Conservation (phyloP, 139 green algal genomes). For the Closterium sp. region DNA sequence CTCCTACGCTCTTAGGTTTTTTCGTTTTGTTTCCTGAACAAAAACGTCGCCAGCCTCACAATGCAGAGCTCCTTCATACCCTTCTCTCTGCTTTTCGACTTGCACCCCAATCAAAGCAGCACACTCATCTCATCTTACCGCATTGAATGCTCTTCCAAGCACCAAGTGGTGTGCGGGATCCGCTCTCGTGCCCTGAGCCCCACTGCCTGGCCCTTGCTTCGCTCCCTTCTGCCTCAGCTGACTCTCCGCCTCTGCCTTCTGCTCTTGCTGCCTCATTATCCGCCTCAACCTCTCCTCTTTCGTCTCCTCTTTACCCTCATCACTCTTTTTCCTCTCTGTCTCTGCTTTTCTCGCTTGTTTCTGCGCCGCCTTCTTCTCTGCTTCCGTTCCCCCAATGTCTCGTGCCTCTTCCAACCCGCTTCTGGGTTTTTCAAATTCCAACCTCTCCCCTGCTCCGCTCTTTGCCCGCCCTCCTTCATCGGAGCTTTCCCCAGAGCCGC, state of each 20-base stretch:
- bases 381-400: too few relatives aligned
- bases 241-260: neutral
- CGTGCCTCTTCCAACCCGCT: neutral
- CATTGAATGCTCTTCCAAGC: neutral
- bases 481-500: neutral
- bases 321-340: neutral
- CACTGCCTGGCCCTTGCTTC: neutral
- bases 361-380: neutral
- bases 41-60: neutral
- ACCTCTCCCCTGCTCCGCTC: neutral
- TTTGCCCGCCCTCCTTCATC: neutral
- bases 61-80: neutral
- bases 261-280: neutral
- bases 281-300: neutral
- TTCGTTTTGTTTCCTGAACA: neutral
- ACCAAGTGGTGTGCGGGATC: neutral
- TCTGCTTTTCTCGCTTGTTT: neutral
- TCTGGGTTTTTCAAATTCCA: neutral
- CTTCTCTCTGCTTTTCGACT: neutral
- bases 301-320: neutral
- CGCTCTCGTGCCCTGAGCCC: neutral
- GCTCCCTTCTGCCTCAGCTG: neutral
- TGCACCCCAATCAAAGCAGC: neutral
- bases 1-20: too few relatives aligned
- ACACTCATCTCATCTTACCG: neutral